phyloP scores from a whole-genome alignment of 495 filamentous ascomycete species.

The Annulohypoxylon nitens region DNA sequence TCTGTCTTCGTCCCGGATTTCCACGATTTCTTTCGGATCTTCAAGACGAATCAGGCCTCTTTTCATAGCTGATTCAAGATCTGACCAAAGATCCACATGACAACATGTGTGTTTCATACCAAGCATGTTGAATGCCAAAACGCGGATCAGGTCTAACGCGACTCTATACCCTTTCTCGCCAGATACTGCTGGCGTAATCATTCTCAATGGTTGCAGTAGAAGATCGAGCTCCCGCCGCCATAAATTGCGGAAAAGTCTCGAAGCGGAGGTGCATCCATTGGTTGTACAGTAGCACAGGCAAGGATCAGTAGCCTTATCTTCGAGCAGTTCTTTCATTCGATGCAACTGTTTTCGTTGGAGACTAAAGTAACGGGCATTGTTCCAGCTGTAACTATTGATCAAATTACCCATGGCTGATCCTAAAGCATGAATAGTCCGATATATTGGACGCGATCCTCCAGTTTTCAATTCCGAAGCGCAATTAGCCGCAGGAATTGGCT shows the following conservation, averaged over 20 bases:
- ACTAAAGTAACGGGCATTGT: neutral
- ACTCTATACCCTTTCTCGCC: neutral
- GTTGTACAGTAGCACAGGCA: conserved; percentile 24
- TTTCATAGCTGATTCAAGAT: neutral
- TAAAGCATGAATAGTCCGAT: no score
- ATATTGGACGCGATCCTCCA: no score
- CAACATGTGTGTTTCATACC: conserved; percentile 36
- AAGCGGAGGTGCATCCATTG: conserved; percentile 14
- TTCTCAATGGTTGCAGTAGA: no score
- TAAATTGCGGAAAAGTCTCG: neutral
- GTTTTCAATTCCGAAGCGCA: neutral
- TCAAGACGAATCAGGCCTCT: neutral
- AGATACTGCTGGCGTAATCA: no score
- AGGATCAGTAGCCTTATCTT: conserved; percentile 2
- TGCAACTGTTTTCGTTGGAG: neutral
- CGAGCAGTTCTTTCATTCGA: conserved; percentile 4
- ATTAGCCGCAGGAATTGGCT: conserved; percentile 5
- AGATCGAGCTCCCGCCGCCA: no score
- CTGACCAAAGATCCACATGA: neutral
- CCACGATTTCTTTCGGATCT: conserved; percentile 26
- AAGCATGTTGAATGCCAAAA: conserved; percentile 12
- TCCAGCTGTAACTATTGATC: no score
- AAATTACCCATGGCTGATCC: neutral
- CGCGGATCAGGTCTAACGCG: conserved; percentile 5
- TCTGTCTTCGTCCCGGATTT: conserved; percentile 35